These are phyloP conservation scores for Fonsecaea multimorphosa DNA, from an alignment of 2,329 filamentous ascomycete genomes.

Conservation along the genomic window DNA sequence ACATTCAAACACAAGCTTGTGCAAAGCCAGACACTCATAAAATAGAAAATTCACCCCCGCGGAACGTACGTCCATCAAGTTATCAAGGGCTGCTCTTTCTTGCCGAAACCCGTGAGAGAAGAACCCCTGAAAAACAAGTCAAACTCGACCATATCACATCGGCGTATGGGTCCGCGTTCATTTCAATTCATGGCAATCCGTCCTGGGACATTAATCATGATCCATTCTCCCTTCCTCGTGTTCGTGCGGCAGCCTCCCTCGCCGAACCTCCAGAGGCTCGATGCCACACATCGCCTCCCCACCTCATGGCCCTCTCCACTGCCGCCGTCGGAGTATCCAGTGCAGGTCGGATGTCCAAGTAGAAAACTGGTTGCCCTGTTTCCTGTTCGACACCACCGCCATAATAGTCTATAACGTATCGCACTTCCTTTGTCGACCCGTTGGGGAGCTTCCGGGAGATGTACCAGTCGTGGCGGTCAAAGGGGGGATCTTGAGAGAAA, in stretches of 20 bases:
- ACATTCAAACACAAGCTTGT: neutral
- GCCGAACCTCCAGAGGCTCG: slow-evolving; percentile 76
- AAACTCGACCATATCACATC: neutral
- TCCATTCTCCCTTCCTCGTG: slow-evolving; percentile 12
- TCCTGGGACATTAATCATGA: neutral
- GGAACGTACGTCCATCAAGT: neutral
- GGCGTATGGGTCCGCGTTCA: neutral
- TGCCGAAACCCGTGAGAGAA: neutral
- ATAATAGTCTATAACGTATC: slow-evolving; percentile 98
- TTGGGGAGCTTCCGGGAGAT: slow-evolving; percentile 72
- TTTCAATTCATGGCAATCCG: slow-evolving; percentile 1
- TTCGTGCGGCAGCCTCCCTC: slow-evolving; percentile 46
- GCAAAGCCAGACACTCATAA: neutral
- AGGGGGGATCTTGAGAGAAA: slow-evolving; percentile 84
- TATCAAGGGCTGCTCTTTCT: neutral
- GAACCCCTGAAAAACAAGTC: neutral
- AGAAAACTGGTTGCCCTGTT: slow-evolving; percentile 92
- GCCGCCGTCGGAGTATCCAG: slow-evolving; percentile 79
- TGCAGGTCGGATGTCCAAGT: slow-evolving; percentile 89
- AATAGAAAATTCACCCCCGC: neutral
- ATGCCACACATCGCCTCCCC: slow-evolving; percentile 96
- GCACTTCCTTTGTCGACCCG: slow-evolving; percentile 74
- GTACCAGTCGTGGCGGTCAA: slow-evolving; percentile 98
- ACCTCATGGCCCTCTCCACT: slow-evolving; percentile 81
- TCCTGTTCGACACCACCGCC: slow-evolving; percentile 75